A percentile compares a stretch with the other conserved stretches of the same genome.
Conservation (phyloP, 1,284 basidiomycete species). For the Tilletia walkeri region DNA sequence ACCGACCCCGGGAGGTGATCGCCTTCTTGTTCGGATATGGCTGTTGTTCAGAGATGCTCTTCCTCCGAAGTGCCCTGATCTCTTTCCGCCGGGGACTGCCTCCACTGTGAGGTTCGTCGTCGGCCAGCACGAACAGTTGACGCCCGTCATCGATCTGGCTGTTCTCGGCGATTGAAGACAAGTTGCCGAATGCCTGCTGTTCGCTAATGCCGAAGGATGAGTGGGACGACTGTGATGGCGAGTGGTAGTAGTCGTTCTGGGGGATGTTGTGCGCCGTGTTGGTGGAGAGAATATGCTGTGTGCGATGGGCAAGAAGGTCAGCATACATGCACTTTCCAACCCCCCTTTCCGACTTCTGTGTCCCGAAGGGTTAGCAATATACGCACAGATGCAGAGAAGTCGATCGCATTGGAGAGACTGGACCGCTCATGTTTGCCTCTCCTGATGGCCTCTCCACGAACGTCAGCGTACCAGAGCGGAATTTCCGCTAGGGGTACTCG, state of each 20-base stretch:
- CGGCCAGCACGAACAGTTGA: no score
- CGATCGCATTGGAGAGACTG: neutral
- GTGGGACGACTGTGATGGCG: neutral
- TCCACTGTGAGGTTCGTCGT: no score
- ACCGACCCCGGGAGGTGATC: no score
- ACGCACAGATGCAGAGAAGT: neutral
- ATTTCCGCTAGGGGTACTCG: slow-evolving; percentile 5
- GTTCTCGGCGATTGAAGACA: neutral
- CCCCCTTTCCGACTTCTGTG: no score
- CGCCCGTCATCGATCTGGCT: no score
- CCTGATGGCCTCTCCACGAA: neutral
- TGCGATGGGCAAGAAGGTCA: no score
- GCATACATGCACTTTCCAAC: no score
- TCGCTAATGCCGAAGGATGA: no score
- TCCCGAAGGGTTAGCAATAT: neutral
- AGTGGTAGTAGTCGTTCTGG: neutral
- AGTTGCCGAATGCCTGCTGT: neutral
- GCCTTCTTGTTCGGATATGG: no score
- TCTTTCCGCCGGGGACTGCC: no score
- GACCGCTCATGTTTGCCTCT: neutral
- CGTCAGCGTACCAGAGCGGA: slow-evolving; percentile 15
- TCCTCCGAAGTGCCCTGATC: no score
- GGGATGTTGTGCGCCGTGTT: slow-evolving; percentile 10
- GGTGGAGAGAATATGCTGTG: slow-evolving; percentile 6
- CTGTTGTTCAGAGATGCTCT: no score